Conservation (phyloP, 768 basidiomycete species). For the Bullera alba region DNA sequence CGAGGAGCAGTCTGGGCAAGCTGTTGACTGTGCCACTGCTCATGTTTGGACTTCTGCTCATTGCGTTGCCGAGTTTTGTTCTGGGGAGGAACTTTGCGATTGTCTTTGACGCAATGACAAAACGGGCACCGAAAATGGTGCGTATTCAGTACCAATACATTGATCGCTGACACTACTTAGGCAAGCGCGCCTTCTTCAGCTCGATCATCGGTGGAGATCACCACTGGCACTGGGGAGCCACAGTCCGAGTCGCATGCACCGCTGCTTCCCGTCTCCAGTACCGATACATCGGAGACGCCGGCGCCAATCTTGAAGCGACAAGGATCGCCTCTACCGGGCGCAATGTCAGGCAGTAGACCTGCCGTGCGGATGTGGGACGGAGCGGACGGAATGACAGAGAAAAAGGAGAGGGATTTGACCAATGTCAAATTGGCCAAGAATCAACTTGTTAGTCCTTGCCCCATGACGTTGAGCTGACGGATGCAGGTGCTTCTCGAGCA, state of each 20-base stretch:
- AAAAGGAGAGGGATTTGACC: constrained; percentile 31
- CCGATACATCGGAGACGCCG: too few species aligned
- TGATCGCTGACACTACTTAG: not conserved
- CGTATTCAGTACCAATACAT: constrained; percentile 11
- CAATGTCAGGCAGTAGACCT: constrained; percentile 1
- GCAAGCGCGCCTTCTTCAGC: not conserved
- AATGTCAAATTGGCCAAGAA: constrained; percentile 42
- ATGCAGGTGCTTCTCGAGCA: constrained; percentile 33
- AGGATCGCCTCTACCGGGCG: too few species aligned
- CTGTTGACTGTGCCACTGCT: constrained; percentile 78
- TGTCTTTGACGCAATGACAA: constrained; percentile 74
- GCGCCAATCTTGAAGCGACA: too few species aligned
- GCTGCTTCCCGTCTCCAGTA: constrained; percentile 9
- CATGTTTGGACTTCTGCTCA: constrained; percentile 76
- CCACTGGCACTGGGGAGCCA: not conserved
- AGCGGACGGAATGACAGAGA: constrained; percentile 4
- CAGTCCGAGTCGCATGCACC: not conserved
- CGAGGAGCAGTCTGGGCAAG: constrained; percentile 77
- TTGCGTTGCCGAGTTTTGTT: constrained; percentile 86
- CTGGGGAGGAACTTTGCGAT: constrained; percentile 83
- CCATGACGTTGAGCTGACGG: not conserved
- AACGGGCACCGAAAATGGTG: constrained; percentile 16
- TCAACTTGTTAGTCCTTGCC: constrained; percentile 29
- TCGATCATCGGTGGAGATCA: constrained; percentile 9
- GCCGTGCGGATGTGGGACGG: constrained; percentile 22